phyloP scores from a whole-genome alignment of 1,284 basidiomycete species.

The Lignosus rhinocerotis region DNA sequence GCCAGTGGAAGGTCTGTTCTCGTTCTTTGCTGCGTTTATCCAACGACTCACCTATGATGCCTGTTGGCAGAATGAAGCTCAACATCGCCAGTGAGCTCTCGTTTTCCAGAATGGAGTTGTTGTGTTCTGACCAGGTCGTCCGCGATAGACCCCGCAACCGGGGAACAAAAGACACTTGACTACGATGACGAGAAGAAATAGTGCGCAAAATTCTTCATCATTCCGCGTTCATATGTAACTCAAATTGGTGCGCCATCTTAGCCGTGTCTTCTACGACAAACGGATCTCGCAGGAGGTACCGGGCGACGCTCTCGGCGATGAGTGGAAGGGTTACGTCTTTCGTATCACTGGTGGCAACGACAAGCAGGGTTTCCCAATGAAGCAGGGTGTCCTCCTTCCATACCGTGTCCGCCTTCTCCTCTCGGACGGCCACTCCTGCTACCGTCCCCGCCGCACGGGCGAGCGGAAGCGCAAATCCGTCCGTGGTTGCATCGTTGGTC shows the following conservation, averaged over 20 bases:
- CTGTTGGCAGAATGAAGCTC: constrained; percentile 77
- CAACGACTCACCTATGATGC: constrained; percentile 17
- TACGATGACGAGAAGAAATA: constrained; percentile 91
- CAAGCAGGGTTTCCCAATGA: constrained; percentile 98
- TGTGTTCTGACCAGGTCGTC: constrained; percentile 19
- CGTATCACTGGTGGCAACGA: constrained; percentile 97
- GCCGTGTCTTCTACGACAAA: constrained; percentile 96
- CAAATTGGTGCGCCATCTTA: constrained; percentile 31
- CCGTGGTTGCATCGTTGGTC: constrained; percentile 95
- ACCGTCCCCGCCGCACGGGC: constrained; percentile 89
- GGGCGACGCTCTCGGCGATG: constrained; percentile 89
- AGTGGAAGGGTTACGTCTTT: constrained; percentile 97
- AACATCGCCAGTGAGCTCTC: constrained; percentile 88
- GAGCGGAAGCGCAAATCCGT: constrained; percentile 99
- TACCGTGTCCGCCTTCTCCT: constrained; percentile 95
- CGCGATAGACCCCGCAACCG: constrained; percentile 83
- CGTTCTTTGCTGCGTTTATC: constrained; percentile 16
- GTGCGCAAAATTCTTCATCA: constrained; percentile 44
- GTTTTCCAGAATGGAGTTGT: constrained; percentile 1
- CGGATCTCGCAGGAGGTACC: constrained; percentile 95
- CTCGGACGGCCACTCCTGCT: constrained; percentile 96
- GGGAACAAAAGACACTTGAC: constrained; percentile 96
- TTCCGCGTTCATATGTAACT: background rate
- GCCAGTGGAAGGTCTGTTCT: too few relatives aligned
- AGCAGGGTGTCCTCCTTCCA: constrained; percentile 97